Evolutionary conservation across 257 asterid genomes (phyloP).

Genomic region (Plantago major): DNA sequence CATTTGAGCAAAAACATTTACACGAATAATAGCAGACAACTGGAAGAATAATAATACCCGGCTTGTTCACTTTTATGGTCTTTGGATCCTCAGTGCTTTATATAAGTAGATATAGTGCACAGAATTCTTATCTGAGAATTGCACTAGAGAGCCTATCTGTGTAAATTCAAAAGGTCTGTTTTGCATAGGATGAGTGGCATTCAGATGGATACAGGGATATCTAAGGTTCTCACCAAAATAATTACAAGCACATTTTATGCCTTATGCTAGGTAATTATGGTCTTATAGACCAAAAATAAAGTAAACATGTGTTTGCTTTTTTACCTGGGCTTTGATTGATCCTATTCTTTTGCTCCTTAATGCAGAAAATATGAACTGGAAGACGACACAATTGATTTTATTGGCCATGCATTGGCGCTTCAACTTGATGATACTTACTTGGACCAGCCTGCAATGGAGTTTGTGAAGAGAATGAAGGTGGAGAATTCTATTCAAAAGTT

Average conservation of each 20-base stretch:
- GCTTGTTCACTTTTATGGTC: neutral
- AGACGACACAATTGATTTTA: slow-evolving; percentile 82
- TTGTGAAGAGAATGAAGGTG: slow-evolving; percentile 92
- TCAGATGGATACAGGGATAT: no score
- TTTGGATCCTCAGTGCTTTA: neutral
- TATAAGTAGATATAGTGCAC: neutral
- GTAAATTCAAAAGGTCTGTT: neutral
- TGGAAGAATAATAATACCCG: neutral
- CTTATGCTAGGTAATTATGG: no score
- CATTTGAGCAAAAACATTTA: neutral
- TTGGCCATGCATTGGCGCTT: slow-evolving; percentile 94
- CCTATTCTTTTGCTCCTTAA: neutral
- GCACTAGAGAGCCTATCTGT: neutral
- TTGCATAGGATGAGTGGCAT: no score
- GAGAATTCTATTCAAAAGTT: neutral
- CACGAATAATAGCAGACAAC: neutral
- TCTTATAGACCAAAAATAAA: neutral
- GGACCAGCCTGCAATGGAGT: slow-evolving; percentile 79
- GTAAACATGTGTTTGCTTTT: no score
- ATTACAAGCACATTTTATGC: no score
- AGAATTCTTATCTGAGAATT: neutral
- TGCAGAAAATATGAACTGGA: slow-evolving; percentile 95
- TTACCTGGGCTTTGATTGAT: neutral
- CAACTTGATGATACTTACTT: slow-evolving; percentile 65
- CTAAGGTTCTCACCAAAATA: no score